These are phyloP conservation scores for Penicillium macrosclerotiorum DNA, from an alignment of 495 filamentous ascomycete genomes.

Conservation along the genomic window DNA sequence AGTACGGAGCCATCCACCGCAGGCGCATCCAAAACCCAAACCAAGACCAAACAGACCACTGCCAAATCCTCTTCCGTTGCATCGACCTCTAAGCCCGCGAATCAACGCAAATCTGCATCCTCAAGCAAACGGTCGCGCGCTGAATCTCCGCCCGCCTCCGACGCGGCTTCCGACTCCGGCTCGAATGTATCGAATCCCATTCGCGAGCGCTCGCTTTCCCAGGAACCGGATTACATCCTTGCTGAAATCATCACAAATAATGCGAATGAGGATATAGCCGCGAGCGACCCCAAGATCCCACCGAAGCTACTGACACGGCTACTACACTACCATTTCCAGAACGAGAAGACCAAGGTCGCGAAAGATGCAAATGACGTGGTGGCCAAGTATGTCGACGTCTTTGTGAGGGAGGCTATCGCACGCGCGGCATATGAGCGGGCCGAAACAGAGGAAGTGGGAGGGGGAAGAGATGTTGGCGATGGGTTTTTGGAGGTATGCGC, in stretches of 20 bases:
- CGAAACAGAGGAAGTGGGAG: conserved; percentile 35
- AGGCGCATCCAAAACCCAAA: conserved; percentile 26
- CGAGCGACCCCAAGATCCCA: conserved; percentile 59
- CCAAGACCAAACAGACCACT: conserved; percentile 16
- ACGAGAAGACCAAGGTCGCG: conserved; percentile 66
- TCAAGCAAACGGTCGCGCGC: conserved; percentile 11
- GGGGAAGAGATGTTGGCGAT: conserved; percentile 35
- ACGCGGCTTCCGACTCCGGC: conserved; percentile 22
- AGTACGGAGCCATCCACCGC: conserved; percentile 20
- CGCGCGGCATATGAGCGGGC: conserved; percentile 69
- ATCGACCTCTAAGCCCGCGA: conserved; percentile 13
- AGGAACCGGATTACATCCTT: conserved; percentile 44
- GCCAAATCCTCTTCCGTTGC: conserved; percentile 18
- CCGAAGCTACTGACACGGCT: conserved; percentile 69
- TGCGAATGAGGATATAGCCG: conserved; percentile 28
- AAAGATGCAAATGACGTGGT: conserved; percentile 77
- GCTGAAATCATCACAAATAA: conserved; percentile 42
- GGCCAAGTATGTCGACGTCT: conserved; percentile 86
- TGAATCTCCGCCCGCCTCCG: conserved; percentile 16
- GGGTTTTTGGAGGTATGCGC: conserved; percentile 78
- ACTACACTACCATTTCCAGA: conserved; percentile 75
- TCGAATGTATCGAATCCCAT: conserved; percentile 16
- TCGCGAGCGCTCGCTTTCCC: conserved; percentile 24
- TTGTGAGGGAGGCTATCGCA: conserved; percentile 88
- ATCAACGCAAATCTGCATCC: conserved; percentile 13